Percentiles rank a stretch among this genome's conserved stretches.
Conservation (phyloP, 805 yeast species). For the Candida ficus region DNA sequence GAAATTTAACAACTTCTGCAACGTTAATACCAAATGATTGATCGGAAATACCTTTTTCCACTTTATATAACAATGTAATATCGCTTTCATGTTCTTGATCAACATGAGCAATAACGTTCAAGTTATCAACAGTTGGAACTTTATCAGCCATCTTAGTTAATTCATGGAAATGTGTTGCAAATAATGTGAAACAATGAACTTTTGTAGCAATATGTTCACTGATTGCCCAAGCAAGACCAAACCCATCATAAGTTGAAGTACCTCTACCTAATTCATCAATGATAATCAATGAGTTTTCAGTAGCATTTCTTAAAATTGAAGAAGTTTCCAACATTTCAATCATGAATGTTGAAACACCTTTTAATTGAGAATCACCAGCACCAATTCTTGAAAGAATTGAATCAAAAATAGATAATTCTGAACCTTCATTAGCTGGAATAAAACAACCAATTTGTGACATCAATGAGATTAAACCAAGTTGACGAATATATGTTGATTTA, state of each 20-base stretch:
- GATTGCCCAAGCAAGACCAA: conserved; percentile 96
- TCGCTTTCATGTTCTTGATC: conserved; percentile 48
- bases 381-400: conserved; percentile 96
- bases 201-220: conserved; percentile 75
- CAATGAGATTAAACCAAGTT: conserved; percentile 79
- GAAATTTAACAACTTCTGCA: conserved; percentile 93
- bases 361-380: conserved; percentile 95
- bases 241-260: conserved; percentile 85
- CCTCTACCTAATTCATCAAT: conserved; percentile 93
- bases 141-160: conserved; percentile 72
- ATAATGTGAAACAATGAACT: conserved; percentile 73
- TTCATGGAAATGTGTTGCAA: conserved; percentile 98
- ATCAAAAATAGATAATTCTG: conserved; percentile 82
- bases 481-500: conserved; percentile 88
- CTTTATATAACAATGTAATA: conserved; percentile 84
- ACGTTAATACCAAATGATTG: conserved; percentile 98
- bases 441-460: conserved; percentile 83
- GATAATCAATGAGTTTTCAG: conserved; percentile 72
- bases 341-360: conserved; percentile 95
- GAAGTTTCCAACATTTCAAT: conserved; percentile 96
- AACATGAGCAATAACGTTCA: conserved; percentile 92
- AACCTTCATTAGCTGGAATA: conserved; percentile 65
- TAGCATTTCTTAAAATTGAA: conserved; percentile 75
- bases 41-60: conserved; percentile 94
- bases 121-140: conserved; percentile 61